Evolutionary conservation across 352 stramenopile genomes (phyloP).

Genomic region (Phytophthora fragariaefolia): DNA sequence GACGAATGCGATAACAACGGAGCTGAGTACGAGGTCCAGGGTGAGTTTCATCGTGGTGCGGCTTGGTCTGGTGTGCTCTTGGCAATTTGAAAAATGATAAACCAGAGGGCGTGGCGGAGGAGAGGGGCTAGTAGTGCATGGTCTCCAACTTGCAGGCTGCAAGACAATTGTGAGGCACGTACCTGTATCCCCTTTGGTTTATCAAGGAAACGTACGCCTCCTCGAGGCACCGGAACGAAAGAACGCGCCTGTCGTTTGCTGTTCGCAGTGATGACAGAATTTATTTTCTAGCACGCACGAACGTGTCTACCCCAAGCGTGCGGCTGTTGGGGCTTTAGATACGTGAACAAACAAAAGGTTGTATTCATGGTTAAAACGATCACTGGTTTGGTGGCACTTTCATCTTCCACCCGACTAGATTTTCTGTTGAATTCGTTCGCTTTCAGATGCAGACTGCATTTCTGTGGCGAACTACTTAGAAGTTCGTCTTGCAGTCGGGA

Average conservation of each 20-base stretch:
- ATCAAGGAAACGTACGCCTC: conserved; percentile 12
- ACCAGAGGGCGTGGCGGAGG: background rate
- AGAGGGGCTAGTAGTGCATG: too few species aligned
- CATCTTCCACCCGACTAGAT: too few species aligned
- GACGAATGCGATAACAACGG: background rate
- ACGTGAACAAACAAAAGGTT: background rate
- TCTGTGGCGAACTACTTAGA: conserved; percentile 2
- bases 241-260: conserved; percentile 6
- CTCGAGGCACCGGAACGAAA: conserved; percentile 2
- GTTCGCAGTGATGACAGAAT: background rate
- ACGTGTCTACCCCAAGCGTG: background rate
- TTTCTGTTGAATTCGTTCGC: too few species aligned
- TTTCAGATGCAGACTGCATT: too few species aligned
- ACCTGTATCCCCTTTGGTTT: conserved; percentile 5
- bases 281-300: too few species aligned
- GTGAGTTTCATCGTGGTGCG: conserved; percentile 8
- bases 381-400: background rate
- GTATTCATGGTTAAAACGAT: background rate
- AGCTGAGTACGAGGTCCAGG: background rate
- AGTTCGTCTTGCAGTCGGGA: conserved; percentile 1
- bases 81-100: conserved; percentile 13
- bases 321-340: background rate
- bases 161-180: conserved; percentile 3
- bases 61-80: background rate
- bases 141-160: background rate